phyloP scores from a whole-genome alignment of 768 basidiomycete species.

The Russula sp. region DNA sequence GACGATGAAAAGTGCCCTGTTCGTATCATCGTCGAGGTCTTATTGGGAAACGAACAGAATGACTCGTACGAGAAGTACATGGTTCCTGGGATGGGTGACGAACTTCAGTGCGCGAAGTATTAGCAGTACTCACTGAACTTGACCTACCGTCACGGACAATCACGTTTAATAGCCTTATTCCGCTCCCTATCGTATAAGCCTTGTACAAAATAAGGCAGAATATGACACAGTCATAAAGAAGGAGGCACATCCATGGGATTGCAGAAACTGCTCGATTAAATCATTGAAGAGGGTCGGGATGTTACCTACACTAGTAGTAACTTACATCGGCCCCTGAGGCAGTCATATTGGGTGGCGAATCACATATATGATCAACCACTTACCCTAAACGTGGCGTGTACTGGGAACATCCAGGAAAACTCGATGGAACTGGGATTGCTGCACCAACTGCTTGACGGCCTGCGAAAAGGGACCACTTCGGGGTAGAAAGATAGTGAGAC shows the following conservation, averaged over 20 bases:
- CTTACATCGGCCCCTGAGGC: neutral
- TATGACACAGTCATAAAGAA: slow-evolving; percentile 1
- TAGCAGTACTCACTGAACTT: neutral
- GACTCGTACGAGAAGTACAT: slow-evolving; percentile 10
- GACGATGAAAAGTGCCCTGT: slow-evolving; percentile 4
- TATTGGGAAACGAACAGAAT: neutral
- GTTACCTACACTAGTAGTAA: neutral
- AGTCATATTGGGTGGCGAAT: neutral
- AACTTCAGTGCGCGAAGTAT: neutral
- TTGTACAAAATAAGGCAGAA: slow-evolving; percentile 9
- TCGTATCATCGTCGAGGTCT: neutral
- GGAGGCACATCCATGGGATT: slow-evolving; percentile 4
- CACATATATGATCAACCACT: neutral
- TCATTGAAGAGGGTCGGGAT: neutral
- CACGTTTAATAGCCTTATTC: slow-evolving; percentile 3
- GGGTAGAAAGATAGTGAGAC: neutral
- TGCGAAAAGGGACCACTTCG: neutral
- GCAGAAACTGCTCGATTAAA: neutral
- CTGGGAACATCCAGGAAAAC: slow-evolving; percentile 1
- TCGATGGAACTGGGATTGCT: neutral
- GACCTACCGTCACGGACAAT: slow-evolving; percentile 12
- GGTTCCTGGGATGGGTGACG: neutral
- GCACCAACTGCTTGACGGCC: neutral
- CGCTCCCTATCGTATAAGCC: neutral
- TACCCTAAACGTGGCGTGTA: neutral